These are phyloP conservation scores for Casuarina glauca DNA, from an alignment of 306 rosid genomes.

Conservation along the genomic window DNA sequence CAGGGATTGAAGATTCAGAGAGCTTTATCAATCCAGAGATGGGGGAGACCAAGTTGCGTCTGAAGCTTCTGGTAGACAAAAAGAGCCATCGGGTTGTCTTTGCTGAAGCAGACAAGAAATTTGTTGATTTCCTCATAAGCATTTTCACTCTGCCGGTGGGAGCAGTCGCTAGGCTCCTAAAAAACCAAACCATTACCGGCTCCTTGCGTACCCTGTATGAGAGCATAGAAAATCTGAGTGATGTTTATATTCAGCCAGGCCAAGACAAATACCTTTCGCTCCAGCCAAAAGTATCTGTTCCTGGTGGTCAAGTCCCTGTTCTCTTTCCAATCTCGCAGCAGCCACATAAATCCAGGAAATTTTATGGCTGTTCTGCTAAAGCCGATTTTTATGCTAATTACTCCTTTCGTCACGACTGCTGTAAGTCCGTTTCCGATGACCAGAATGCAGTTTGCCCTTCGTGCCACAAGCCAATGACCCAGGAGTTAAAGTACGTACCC, in stretches of 20 bases:
- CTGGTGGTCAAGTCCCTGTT: neutral
- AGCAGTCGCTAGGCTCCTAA: conserved; percentile 25
- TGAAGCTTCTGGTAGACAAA: conserved; percentile 36
- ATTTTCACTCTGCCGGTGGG: conserved; percentile 40
- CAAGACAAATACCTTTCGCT: neutral
- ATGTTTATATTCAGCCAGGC: neutral
- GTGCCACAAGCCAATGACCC: too few species aligned
- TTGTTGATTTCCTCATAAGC: conserved; percentile 44
- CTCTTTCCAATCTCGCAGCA: neutral
- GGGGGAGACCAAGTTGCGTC: too few species aligned
- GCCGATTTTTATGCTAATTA: too few species aligned
- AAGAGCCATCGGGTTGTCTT: conserved; percentile 32
- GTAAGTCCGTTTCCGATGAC: neutral
- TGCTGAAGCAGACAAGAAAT: conserved; percentile 54
- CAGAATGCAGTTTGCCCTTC: neutral
- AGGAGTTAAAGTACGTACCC: too few species aligned
- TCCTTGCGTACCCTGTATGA: neutral
- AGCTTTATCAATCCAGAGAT: too few species aligned
- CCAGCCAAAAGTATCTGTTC: neutral
- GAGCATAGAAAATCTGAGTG: conserved; percentile 13
- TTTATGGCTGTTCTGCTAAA: neutral
- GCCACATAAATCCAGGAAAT: neutral
- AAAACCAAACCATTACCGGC: neutral
- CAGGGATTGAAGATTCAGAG: too few species aligned
- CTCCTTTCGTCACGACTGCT: too few species aligned